These are phyloP conservation scores for Candida awuae DNA, from an alignment of 805 yeast genomes.

Conservation along the genomic window DNA sequence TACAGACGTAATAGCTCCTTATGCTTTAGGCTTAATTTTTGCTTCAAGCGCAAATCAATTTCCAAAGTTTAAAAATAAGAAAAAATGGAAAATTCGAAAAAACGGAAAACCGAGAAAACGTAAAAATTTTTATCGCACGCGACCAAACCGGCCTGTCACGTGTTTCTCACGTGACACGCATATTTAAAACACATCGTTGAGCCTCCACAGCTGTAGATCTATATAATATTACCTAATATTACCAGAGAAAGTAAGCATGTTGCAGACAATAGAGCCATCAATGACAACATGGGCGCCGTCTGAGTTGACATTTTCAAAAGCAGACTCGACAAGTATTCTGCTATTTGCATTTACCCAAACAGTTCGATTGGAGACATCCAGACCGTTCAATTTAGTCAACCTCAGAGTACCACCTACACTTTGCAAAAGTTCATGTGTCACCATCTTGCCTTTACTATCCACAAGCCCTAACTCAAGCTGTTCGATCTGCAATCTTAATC, in stretches of 20 bases:
- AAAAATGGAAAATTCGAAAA: no score
- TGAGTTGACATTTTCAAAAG: background rate
- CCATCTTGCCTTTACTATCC: conserved; percentile 32
- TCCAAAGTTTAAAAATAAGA: no score
- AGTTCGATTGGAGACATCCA: background rate
- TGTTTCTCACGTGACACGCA: no score
- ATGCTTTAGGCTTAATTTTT: no score
- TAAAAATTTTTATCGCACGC: no score
- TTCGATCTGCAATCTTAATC: conserved; percentile 42
- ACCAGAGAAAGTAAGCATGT: background rate
- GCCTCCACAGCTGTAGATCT: no score
- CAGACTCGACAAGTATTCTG: background rate
- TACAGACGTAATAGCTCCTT: no score
- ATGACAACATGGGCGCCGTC: background rate
- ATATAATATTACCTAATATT: background rate
- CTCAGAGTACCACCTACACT: background rate
- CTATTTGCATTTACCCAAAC: background rate
- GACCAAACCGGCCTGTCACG: no score
- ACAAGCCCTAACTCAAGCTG: conserved; percentile 31
- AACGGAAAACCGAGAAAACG: no score
- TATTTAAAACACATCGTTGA: no score
- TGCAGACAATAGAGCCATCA: background rate
- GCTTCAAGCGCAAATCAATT: no score
- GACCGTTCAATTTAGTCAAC: conserved; percentile 2
- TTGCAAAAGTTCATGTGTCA: conserved; percentile 23